Percentiles rank a stretch among this genome's conserved stretches.
phyloP scores from a whole-genome alignment of 108 stramenopile species.

The Asterionellopsis glacialis region DNA sequence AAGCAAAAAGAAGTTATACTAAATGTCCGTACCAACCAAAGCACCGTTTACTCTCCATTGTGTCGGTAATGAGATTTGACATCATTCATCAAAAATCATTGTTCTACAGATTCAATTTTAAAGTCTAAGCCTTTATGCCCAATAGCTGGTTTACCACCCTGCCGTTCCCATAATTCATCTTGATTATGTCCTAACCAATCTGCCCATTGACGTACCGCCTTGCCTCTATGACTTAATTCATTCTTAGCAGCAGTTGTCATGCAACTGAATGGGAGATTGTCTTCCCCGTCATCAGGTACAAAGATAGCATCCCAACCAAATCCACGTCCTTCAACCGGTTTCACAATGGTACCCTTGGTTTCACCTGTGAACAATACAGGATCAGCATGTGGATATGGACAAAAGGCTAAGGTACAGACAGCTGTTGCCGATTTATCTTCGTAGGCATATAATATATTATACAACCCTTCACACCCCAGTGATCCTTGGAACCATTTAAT shows the following conservation, averaged over 20 bases:
- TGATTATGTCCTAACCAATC: constrained; percentile 63
- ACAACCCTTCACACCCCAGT: constrained; percentile 77
- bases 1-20: no score
- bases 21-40: no score
- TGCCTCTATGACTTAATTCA: constrained; percentile 84
- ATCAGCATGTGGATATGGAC: constrained; percentile 91
- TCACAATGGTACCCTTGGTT: constrained; percentile 84
- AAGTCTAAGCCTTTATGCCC: constrained; percentile 87
- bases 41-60: no score
- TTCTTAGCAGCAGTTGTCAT: constrained; percentile 93
- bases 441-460: constrained; percentile 87
- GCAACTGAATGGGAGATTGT: constrained; percentile 79
- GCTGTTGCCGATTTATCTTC: constrained; percentile 96
- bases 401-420: constrained; percentile 96
- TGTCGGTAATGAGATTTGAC: no score
- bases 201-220: constrained; percentile 82
- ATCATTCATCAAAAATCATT: constrained; percentile 36
- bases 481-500: constrained; percentile 99
- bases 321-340: constrained; percentile 78
- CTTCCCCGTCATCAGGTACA: constrained; percentile 72
- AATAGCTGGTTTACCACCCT: constrained; percentile 57
- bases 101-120: constrained; percentile 52
- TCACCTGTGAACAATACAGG: constrained; percentile 87
- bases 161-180: constrained; percentile 73
- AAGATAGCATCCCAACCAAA: constrained; percentile 99